Evolutionary conservation across 2,329 filamentous ascomycete species (phyloP), one percentile per base, ranked within the genome.

Genomic region (Penicillium palitans): DNA sequence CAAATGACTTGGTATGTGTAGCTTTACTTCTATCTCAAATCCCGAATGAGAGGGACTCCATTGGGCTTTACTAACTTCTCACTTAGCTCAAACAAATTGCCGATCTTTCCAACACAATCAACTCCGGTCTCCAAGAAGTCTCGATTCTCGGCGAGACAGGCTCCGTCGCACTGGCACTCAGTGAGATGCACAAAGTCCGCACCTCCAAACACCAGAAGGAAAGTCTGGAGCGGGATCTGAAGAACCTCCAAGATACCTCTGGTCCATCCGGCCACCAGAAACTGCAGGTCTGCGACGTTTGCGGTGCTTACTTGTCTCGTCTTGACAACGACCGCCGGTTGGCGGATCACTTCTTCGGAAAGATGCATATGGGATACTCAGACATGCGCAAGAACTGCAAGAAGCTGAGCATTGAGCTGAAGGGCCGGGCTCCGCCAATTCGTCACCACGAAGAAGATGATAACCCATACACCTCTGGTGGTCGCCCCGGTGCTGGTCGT

Each of bases 361-460:
- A 99, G 82, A 99, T 99, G 95, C 95, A 99, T 72, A 79, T 99
- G 57, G 95, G 95, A 0, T 99, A 98, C 74, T 95, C 95, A 17
- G 91, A 96, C 78, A 99, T 99, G 95, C 87, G 95, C 68, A 96
- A 95, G 82, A 95, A 92, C 3, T 92, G 86, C 70, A 92, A 96
- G 56, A 80, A 84, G n/a, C 86, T 99, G 62, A 89, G 89, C 52
- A 92, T 92, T 76, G 92, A 97, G 72, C 82, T 96, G 76, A 90
- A 91, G 72, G 88, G 88, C 2, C 81, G 90, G 29, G 81, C 83
- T 48, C 84, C 86, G 41, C 86, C 85, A 19, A 78, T 80, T 21
- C 81, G 85, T 66, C 80, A 84, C 55, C 81, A 82, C 29, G 79
- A 79, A 55, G 84, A 83, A 27, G 82, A 83, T 62, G 75, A 82